Evolutionary conservation across 2,329 filamentous ascomycete genomes (phyloP).

Genomic region (Paecilomyces niveus): DNA sequence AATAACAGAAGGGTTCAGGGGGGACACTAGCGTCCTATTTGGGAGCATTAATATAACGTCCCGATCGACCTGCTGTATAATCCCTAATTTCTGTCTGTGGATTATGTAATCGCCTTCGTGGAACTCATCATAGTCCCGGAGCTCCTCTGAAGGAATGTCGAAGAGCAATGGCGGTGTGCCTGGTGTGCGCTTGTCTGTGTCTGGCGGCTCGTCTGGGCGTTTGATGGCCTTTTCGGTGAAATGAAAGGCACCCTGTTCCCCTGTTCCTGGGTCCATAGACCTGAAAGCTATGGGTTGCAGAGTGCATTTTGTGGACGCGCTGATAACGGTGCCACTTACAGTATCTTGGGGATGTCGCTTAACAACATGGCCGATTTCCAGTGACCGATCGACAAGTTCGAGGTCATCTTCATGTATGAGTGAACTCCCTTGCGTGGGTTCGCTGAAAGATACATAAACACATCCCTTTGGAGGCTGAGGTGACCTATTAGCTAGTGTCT

Average conservation of each 20-base stretch:
- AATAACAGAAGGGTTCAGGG: conserved; percentile 41
- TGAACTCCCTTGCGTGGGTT: conserved; percentile 33
- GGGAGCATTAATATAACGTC: conserved; percentile 45
- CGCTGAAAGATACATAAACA: conserved; percentile 40
- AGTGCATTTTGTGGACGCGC: conserved; percentile 39
- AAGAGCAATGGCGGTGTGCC: conserved; percentile 21
- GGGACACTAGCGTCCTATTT: conserved; percentile 49
- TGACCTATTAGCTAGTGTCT: background rate
- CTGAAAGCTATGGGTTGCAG: conserved; percentile 27
- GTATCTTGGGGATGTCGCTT: conserved; percentile 42
- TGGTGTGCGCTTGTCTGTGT: conserved; percentile 1
- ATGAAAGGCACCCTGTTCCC: conserved; percentile 13
- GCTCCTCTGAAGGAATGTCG: conserved; percentile 38
- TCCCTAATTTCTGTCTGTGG: conserved; percentile 50
- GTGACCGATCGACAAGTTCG: conserved; percentile 45
- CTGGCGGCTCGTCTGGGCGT: conserved; percentile 11
- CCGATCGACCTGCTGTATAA: conserved; percentile 43
- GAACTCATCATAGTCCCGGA: conserved; percentile 40
- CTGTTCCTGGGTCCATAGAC: conserved; percentile 13
- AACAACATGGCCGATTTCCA: conserved; percentile 50
- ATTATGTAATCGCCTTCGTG: conserved; percentile 47
- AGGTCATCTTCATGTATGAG: conserved; percentile 39
- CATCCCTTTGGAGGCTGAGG: conserved; percentile 43
- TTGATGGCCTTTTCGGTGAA: conserved; percentile 11
- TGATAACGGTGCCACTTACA: conserved; percentile 50